Percentiles rank a stretch among this genome's conserved stretches.
Evolutionary conservation across 495 filamentous ascomycete species (phyloP).

Genomic region (Cairneyella variabilis): DNA sequence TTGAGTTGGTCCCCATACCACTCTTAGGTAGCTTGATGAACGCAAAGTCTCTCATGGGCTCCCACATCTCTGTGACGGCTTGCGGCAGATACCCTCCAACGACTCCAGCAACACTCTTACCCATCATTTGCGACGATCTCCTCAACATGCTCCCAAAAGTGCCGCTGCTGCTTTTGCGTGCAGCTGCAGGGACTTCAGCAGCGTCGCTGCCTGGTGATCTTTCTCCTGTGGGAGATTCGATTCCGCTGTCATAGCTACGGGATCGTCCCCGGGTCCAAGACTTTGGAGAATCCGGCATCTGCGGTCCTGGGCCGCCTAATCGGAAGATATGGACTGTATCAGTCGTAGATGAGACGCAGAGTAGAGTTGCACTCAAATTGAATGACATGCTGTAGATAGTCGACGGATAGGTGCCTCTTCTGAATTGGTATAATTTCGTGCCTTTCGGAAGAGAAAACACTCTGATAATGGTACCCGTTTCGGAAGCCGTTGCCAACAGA

Average conservation of each 20-base stretch:
- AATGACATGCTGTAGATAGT: conserved; percentile 99
- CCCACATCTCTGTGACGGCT: conserved; percentile 95
- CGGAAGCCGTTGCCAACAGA: conserved; percentile 89
- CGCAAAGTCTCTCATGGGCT: conserved; percentile 91
- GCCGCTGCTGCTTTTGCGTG: conserved; percentile 49
- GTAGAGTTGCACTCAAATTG: conserved; percentile 86
- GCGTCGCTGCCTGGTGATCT: conserved; percentile 42
- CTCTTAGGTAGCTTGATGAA: conserved; percentile 88
- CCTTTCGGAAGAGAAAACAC: conserved; percentile 88
- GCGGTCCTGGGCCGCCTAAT: conserved; percentile 40
- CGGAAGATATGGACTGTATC: conserved; percentile 99
- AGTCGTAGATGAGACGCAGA: conserved; percentile 92
- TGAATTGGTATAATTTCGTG: conserved; percentile 91
- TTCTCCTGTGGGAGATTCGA: conserved; percentile 39
- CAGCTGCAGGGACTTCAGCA: conserved; percentile 29
- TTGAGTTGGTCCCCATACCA: conserved; percentile 31
- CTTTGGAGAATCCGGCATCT: conserved; percentile 16
- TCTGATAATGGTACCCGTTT: conserved; percentile 95
- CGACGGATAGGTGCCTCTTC: conserved; percentile 88
- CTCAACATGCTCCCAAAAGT: conserved; percentile 86
- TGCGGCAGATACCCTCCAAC: conserved; percentile 89
- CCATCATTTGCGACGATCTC: conserved; percentile 94
- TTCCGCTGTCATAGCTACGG: conserved; percentile 41
- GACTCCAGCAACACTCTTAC: conserved; percentile 81
- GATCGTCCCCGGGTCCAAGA: conserved; percentile 43